phyloP scores from a whole-genome alignment of 164 flowering plant genomes.

The Brasenia schreberi region DNA sequence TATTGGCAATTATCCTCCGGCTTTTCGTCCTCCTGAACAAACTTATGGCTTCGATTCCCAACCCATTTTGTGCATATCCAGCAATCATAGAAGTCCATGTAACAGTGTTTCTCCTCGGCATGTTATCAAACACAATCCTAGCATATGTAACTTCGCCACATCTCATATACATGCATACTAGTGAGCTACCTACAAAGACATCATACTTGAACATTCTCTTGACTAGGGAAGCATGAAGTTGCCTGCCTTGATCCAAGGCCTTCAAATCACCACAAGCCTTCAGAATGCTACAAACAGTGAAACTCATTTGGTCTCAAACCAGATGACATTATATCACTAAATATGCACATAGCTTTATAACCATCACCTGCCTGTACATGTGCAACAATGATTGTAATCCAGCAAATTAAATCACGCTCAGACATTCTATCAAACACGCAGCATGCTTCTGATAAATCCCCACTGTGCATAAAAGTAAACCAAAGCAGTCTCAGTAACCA shows the following conservation, averaged over 20 bases:
- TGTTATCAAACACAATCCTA: constrained; percentile 40
- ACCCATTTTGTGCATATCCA: constrained; percentile 63
- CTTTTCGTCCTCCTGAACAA: constrained; percentile 59
- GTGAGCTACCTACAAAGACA: constrained; percentile 56
- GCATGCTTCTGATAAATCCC: constrained; percentile 36
- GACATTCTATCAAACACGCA: constrained; percentile 40
- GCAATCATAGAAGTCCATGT: constrained; percentile 89
- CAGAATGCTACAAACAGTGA: constrained; percentile 49
- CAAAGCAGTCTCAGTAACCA: constrained; percentile 54
- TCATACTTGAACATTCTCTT: constrained; percentile 46
- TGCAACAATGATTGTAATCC: constrained; percentile 68
- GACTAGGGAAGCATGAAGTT: constrained; percentile 49
- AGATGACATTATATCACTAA: constrained; percentile 32
- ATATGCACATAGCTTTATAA: constrained; percentile 35
- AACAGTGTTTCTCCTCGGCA: constrained; percentile 56
- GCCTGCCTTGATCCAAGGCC: constrained; percentile 49
- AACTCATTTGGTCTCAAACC: constrained; percentile 54
- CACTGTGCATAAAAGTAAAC: constrained; percentile 56
- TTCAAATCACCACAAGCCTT: constrained; percentile 69
- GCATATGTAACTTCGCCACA: constrained; percentile 51
- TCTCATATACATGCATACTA: constrained; percentile 69
- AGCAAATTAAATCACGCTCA: constrained; percentile 54
- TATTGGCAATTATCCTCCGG: constrained; percentile 39
- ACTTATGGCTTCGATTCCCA: constrained; percentile 58
- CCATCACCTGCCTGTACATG: constrained; percentile 48